phyloP scores from a whole-genome alignment of 495 filamentous ascomycete species.

The Penicillium simplicissimum region DNA sequence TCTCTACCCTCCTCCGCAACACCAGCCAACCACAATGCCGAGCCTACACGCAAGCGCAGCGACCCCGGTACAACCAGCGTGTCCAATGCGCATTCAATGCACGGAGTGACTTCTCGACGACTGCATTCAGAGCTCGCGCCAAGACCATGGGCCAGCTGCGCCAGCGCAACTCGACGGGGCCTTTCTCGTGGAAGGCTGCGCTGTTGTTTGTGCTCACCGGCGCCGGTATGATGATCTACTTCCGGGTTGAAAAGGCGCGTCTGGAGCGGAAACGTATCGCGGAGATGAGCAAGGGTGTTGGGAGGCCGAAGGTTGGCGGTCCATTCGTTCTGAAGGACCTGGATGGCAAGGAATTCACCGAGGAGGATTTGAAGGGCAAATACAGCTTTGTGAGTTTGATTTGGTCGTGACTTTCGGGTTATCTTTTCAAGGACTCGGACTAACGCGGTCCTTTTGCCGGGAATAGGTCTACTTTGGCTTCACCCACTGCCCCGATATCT shows the following conservation, averaged over 20 bases:
- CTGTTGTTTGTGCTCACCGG: constrained; percentile 80
- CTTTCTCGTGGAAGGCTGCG: constrained; percentile 89
- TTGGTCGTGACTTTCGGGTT: not conserved
- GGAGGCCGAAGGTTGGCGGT: constrained; percentile 89
- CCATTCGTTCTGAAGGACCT: constrained; percentile 80
- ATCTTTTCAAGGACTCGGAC: not conserved
- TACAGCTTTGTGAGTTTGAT: constrained; percentile 66
- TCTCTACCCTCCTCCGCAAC: constrained; percentile 26
- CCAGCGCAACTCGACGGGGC: constrained; percentile 49
- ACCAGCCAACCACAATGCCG: constrained; percentile 27
- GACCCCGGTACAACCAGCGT: constrained; percentile 24
- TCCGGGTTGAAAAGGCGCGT: constrained; percentile 84
- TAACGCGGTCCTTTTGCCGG: not conserved
- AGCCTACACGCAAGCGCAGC: constrained; percentile 31
- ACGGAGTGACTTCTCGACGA: constrained; percentile 38
- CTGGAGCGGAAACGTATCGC: constrained; percentile 83
- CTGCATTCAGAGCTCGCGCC: constrained; percentile 22
- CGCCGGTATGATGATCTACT: constrained; percentile 79
- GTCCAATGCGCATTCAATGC: constrained; percentile 15
- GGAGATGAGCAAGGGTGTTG: constrained; percentile 89
- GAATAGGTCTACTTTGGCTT: constrained; percentile 92
- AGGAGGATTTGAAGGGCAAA: constrained; percentile 79
- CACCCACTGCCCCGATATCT: constrained; percentile 98
- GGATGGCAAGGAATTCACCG: constrained; percentile 71
- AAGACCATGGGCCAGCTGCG: constrained; percentile 49